Evolutionary conservation across 106 monocot species (phyloP).

Genomic region (Dendrobium chrysotoxum): DNA sequence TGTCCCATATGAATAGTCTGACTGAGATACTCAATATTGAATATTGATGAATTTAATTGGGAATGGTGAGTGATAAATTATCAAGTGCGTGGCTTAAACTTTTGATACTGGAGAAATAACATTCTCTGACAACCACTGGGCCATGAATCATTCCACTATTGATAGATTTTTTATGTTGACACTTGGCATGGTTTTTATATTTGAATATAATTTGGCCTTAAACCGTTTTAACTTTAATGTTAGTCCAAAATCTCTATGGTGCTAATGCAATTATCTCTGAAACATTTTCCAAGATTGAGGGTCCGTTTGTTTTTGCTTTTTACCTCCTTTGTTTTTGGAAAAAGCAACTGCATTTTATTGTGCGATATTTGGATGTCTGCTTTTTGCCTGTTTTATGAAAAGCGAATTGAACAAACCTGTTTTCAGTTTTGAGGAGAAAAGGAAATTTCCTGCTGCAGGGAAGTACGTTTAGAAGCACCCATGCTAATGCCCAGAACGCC

Average conservation of each 20-base stretch:
- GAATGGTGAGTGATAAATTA: too few species aligned
- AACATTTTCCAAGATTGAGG: background rate
- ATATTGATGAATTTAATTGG: background rate
- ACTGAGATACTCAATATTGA: background rate
- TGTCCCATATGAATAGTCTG: background rate
- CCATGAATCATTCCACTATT: background rate
- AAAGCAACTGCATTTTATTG: background rate
- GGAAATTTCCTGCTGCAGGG: background rate
- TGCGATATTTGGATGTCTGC: background rate
- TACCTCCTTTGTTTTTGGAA: background rate
- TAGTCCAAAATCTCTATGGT: background rate
- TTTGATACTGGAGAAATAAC: too few species aligned
- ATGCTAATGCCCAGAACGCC: background rate
- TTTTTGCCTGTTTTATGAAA: background rate
- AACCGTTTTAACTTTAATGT: background rate
- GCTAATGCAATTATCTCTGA: background rate
- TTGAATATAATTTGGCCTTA: background rate
- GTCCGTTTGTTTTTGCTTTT: background rate
- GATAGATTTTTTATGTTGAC: background rate
- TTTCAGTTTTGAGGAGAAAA: background rate
- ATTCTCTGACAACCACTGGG: too few species aligned
- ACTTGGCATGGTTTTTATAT: background rate
- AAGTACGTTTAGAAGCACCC: background rate
- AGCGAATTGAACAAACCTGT: background rate
- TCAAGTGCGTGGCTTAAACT: too few species aligned